Percentiles rank a stretch among this genome's conserved stretches.
These are phyloP conservation scores for Naganishia liquefaciens DNA, from an alignment of 1,284 basidiomycete genomes.

Conservation along the genomic window DNA sequence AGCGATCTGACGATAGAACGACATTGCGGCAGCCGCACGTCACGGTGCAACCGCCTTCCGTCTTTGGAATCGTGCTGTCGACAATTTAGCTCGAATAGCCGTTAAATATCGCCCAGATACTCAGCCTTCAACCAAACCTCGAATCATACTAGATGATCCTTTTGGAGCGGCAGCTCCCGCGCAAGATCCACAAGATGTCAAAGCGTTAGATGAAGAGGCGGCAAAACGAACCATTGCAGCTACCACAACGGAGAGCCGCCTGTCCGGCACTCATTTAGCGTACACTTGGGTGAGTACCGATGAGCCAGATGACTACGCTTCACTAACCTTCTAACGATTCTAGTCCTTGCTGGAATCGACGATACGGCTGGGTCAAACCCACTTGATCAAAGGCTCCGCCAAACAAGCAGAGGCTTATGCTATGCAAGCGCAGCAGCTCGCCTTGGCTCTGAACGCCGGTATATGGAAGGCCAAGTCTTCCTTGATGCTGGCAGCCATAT, in stretches of 20 bases:
- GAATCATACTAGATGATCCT: slow-evolving; percentile 36
- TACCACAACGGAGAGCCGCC: slow-evolving; percentile 42
- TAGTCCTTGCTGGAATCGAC: slow-evolving; percentile 56
- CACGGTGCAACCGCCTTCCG: slow-evolving; percentile 71
- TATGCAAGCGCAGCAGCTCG: slow-evolving; percentile 17
- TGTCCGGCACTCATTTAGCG: slow-evolving; percentile 70
- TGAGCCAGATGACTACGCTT: background rate
- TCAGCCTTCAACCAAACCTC: slow-evolving; percentile 45
- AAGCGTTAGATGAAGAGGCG: slow-evolving; percentile 47
- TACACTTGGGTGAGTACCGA: slow-evolving; percentile 60
- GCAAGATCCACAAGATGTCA: slow-evolving; percentile 30
- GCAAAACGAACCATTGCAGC: slow-evolving; percentile 44
- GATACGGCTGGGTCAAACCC: slow-evolving; percentile 52
- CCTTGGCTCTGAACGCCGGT: slow-evolving; percentile 6
- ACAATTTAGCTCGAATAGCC: slow-evolving; percentile 66
- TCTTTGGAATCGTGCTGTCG: slow-evolving; percentile 74
- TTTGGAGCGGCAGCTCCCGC: slow-evolving; percentile 36
- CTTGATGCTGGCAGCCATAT: slow-evolving; percentile 15
- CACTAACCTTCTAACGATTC: background rate
- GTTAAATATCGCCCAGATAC: slow-evolving; percentile 31
- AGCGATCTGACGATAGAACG: slow-evolving; percentile 59
- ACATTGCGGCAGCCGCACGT: slow-evolving; percentile 63
- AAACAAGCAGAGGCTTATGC: slow-evolving; percentile 24
- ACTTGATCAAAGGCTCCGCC: slow-evolving; percentile 16
- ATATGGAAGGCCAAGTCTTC: slow-evolving; percentile 15